Evolutionary conservation across 2,329 filamentous ascomycete species (phyloP).

Genomic region (Aureobasidium subglaciale): DNA sequence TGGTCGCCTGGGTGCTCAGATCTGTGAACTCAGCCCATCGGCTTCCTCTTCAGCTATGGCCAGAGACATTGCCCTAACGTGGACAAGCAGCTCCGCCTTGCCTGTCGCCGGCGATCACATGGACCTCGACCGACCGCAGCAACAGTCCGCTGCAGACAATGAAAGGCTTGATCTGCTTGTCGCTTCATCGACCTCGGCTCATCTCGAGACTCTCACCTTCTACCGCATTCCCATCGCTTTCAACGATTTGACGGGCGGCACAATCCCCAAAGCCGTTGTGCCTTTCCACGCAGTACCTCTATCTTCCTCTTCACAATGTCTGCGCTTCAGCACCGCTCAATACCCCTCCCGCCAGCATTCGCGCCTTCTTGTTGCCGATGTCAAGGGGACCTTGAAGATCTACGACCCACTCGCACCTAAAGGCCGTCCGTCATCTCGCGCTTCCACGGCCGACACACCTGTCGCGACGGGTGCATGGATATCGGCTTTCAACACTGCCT

Average conservation of each 20-base stretch:
- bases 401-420: slow-evolving; percentile 41
- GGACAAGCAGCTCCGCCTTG: slow-evolving; percentile 30
- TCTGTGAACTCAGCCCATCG: slow-evolving; percentile 40
- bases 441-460: slow-evolving; percentile 15
- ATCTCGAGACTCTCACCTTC: slow-evolving; percentile 34
- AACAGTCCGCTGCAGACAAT: background rate
- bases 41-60: slow-evolving; percentile 46
- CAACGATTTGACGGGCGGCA: slow-evolving; percentile 24
- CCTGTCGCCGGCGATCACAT: slow-evolving; percentile 5
- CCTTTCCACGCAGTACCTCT: slow-evolving; percentile 44
- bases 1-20: slow-evolving; percentile 36
- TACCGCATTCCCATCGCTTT: slow-evolving; percentile 32
- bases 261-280: slow-evolving; percentile 33
- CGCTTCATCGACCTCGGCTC: slow-evolving; percentile 30
- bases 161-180: slow-evolving; percentile 30
- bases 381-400: slow-evolving; percentile 46
- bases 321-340: slow-evolving; percentile 48
- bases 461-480: slow-evolving; percentile 23
- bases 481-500: slow-evolving; percentile 24
- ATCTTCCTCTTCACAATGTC: slow-evolving; percentile 41
- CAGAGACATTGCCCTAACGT: slow-evolving; percentile 46
- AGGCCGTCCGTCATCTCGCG: slow-evolving; percentile 22
- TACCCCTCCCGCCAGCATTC: slow-evolving; percentile 48
- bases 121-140: slow-evolving; percentile 5
- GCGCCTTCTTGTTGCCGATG: slow-evolving; percentile 48